Base-by-base conservation (phyloP, 768 basidiomycete genomes). In the Cyclocybe aegerita region DNA sequence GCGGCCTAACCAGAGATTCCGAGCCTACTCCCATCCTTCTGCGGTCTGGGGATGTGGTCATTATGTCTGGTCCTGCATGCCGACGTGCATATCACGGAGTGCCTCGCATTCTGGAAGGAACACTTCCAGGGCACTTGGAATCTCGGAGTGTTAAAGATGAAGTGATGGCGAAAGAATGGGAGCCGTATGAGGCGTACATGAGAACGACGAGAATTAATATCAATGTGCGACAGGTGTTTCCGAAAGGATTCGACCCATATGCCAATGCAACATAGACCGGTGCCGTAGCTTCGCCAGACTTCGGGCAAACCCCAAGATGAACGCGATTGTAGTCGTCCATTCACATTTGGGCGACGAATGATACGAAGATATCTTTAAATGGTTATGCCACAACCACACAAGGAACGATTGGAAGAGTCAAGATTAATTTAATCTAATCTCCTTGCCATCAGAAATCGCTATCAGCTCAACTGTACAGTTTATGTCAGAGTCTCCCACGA, bases 21-120 rank as follows among this genome's bases (percentile, higher is more conserved):
- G 76, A 82, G 14, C 96, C 96, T 2, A 70, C 83, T 10, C 82
- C 95, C 0, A 85, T 99, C 51, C 75, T 98, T 15, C 76, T 99
- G 2, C 84, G 93, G 14, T 94, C 91, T 0, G 96, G 96, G 2
- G 97, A 99, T 63, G 82, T 88, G 1, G 74, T 97, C 15, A 83
- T 98, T 60, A 97, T 99, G 94, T 90, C 90, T 0, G 96, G 97
- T 0, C 86, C 86, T 7, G 73, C 73, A 16, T 90, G 93, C 58
- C 78, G 95, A 48, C 74, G 93, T 34, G 89, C 87, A n/a, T 98
- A 90, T 65, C 96, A 99, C 59, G 96, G 95, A 10, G 83, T 98
- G 2, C 96, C 96, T 1, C 79, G 95, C 34, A 88, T 98, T 50
- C 71, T 98, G 46, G 91, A 93, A 56, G 76, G 79, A 17, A 90